Conservation (phyloP, 2,329 filamentous ascomycete genomes). For the Penicillium sp. region DNA sequence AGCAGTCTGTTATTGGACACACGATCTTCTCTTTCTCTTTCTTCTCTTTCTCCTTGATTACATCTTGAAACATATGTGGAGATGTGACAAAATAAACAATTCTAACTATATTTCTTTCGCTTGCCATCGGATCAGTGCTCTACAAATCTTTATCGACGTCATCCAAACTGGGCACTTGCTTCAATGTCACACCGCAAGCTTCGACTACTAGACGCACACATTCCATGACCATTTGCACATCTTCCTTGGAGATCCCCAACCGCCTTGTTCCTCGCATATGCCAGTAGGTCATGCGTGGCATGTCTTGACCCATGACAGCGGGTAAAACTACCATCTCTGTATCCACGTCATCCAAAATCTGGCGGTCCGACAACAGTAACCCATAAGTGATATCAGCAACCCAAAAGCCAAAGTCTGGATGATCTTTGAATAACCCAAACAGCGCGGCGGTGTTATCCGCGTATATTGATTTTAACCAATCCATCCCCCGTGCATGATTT, state of each 20-base stretch:
- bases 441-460: slow-evolving; percentile 35
- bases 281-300: slow-evolving; percentile 31
- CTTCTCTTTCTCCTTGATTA: too few species aligned
- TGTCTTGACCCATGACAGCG: slow-evolving; percentile 33
- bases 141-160: not conserved
- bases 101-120: not conserved
- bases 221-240: slow-evolving; percentile 26
- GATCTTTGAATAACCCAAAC: slow-evolving; percentile 11
- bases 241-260: slow-evolving; percentile 27
- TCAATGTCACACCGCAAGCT: slow-evolving; percentile 9
- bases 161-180: slow-evolving; percentile 2
- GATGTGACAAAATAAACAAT: not conserved
- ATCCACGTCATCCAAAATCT: slow-evolving; percentile 30
- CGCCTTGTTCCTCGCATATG: slow-evolving; percentile 34
- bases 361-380: slow-evolving; percentile 37
- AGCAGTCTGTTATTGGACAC: slow-evolving; percentile 1
- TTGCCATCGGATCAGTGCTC: not conserved
- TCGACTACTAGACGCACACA: slow-evolving; percentile 10
- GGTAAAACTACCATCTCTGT: slow-evolving; percentile 33
- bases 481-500: slow-evolving; percentile 43
- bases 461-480: slow-evolving; percentile 49
- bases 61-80: not conserved
- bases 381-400: slow-evolving; percentile 63
- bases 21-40: not conserved
- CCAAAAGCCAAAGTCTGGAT: slow-evolving; percentile 54